Percentiles rank a stretch among this genome's conserved stretches.
These are phyloP conservation scores for Tetracentron sinense DNA, from an alignment of 164 flowering plant genomes.

Conservation along the genomic window DNA sequence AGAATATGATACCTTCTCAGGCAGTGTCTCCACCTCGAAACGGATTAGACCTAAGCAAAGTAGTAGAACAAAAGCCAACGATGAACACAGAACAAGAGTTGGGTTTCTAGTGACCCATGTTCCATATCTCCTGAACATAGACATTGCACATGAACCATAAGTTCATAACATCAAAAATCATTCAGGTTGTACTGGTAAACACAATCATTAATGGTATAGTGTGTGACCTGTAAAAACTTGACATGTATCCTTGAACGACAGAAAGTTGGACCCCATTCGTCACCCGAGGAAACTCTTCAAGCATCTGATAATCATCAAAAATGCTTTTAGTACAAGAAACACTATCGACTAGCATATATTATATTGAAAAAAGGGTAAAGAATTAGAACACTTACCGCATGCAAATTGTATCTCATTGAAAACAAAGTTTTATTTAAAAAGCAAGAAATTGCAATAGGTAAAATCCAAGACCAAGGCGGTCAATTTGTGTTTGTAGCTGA, in stretches of 20 bases:
- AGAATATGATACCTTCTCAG: constrained; percentile 71
- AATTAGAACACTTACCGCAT: background rate
- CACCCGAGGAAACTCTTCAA: constrained; percentile 48
- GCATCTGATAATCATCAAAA: constrained; percentile 38
- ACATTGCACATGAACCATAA: background rate
- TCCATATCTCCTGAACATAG: constrained; percentile 79
- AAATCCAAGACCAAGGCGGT: too few species aligned
- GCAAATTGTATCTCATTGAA: background rate
- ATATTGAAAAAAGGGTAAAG: background rate
- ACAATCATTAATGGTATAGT: background rate
- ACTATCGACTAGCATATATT: background rate
- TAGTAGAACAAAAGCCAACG: constrained; percentile 63
- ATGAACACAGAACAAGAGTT: constrained; percentile 59
- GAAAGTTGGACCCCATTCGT: constrained; percentile 57
- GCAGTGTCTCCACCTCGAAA: constrained; percentile 91
- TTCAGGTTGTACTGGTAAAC: background rate
- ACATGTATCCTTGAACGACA: constrained; percentile 77
- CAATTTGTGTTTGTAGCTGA: too few species aligned
- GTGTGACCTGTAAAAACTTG: constrained; percentile 73
- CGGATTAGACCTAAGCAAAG: constrained; percentile 87
- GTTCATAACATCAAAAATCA: constrained; percentile 7
- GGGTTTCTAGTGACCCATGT: constrained; percentile 91
- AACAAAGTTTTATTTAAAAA: too few species aligned
- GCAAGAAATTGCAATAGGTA: too few species aligned
- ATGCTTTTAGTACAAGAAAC: too few species aligned